A percentile compares a stretch with the other conserved stretches of the same genome.
Evolutionary conservation across 1,139 yeast species (phyloP).

Genomic region (Yarrowia galli): DNA sequence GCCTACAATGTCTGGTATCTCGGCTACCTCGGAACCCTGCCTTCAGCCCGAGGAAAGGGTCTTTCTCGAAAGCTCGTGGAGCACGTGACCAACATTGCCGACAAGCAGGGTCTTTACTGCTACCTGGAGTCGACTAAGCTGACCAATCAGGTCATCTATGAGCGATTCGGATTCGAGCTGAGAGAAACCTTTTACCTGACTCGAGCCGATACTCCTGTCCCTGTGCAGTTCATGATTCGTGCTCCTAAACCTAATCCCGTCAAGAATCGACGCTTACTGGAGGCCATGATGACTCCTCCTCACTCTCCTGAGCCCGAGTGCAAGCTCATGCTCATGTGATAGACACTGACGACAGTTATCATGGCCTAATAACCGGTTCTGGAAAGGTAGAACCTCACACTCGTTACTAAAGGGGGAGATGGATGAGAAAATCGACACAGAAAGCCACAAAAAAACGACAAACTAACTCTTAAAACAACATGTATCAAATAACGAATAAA

Average conservation of each 20-base stretch:
- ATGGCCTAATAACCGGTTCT: constrained; percentile 30
- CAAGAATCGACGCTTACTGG: constrained; percentile 36
- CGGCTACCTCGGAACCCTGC: constrained; percentile 67
- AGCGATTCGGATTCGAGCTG: constrained; percentile 59
- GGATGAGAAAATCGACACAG: neutral
- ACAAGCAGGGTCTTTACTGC: constrained; percentile 55
- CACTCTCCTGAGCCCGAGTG: constrained; percentile 37
- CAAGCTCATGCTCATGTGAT: constrained; percentile 33
- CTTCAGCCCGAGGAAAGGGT: constrained; percentile 71
- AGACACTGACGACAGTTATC: constrained; percentile 32
- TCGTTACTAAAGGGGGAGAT: constrained; percentile 5
- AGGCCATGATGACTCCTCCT: constrained; percentile 38
- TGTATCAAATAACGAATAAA: neutral
- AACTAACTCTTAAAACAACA: neutral
- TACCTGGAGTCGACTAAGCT: constrained; percentile 68
- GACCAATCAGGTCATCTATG: constrained; percentile 63
- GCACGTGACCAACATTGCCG: constrained; percentile 63
- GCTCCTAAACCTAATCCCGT: constrained; percentile 42
- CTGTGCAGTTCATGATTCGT: constrained; percentile 44
- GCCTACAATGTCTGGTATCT: constrained; percentile 61
- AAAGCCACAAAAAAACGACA: neutral
- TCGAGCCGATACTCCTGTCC: constrained; percentile 42
- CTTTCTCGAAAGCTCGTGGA: constrained; percentile 64
- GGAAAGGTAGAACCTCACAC: constrained; percentile 8
- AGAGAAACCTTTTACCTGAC: constrained; percentile 41